A percentile compares a stretch with the other conserved stretches of the same genome.
phyloP scores from a whole-genome alignment of 805 yeast species.

The Ogataea corticis region DNA sequence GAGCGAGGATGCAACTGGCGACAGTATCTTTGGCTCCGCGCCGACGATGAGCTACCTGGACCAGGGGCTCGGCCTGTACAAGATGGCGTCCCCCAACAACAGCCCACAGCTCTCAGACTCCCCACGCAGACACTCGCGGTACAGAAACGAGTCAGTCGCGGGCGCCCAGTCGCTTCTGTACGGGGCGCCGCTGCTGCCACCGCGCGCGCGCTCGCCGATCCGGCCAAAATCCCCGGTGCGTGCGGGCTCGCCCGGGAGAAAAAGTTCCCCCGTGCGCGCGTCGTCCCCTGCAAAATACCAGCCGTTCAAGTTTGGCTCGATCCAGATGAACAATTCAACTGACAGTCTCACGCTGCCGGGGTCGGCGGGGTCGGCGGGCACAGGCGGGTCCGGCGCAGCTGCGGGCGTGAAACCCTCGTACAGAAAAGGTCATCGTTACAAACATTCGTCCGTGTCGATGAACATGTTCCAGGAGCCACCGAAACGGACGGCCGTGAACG shows the following conservation, averaged over 20 bases:
- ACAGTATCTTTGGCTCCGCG: too few species aligned
- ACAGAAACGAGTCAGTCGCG: background rate
- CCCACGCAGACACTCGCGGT: conserved; percentile 16
- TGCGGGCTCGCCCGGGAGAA: conserved; percentile 29
- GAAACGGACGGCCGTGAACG: conserved; percentile 58
- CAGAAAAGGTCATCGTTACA: conserved; percentile 92
- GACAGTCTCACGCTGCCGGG: conserved; percentile 18
- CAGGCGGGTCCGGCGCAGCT: background rate
- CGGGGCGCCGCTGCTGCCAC: background rate
- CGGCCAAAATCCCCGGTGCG: conserved; percentile 30
- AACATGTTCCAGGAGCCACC: conserved; percentile 94
- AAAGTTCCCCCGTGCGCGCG: conserved; percentile 28
- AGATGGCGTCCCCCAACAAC: conserved; percentile 20
- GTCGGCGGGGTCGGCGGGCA: conserved; percentile 7
- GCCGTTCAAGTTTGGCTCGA: conserved; percentile 70
- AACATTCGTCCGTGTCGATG: conserved; percentile 95
- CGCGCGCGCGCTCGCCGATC: conserved; percentile 26
- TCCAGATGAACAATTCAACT: conserved; percentile 33
- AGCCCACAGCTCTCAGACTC: conserved; percentile 25
- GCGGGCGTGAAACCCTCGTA: conserved; percentile 53
- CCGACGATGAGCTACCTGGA: background rate
- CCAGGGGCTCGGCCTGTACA: conserved; percentile 3
- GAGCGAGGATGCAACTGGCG: conserved; percentile 14
- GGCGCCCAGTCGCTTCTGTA: conserved; percentile 15
- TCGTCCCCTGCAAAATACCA: conserved; percentile 36